Conservation (phyloP, 2,329 filamentous ascomycete species). For the Epichloe typhina region DNA sequence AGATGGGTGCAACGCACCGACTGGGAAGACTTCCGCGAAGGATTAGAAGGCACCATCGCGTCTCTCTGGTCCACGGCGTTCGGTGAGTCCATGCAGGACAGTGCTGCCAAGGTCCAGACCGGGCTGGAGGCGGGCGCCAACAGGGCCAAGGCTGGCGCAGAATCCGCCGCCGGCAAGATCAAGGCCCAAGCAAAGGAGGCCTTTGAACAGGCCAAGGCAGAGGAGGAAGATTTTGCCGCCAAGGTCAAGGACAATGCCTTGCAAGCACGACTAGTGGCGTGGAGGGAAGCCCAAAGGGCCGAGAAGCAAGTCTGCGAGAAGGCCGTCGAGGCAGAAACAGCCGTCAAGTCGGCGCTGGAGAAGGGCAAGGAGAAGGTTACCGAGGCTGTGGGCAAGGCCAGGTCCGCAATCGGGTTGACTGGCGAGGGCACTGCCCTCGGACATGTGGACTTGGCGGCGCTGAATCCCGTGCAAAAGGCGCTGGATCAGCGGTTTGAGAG, state of each 20-base stretch:
- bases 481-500: constrained; percentile 38
- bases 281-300: constrained; percentile 12
- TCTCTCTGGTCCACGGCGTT: constrained; percentile 30
- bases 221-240: constrained; percentile 15
- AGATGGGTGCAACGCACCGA: constrained; percentile 52
- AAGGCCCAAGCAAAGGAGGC: constrained; percentile 24
- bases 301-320: constrained; percentile 14
- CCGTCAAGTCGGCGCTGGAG: constrained; percentile 25
- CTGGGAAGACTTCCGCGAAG: constrained; percentile 49
- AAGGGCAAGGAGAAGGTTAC: constrained; percentile 28
- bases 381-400: constrained; percentile 25
- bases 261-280: constrained; percentile 14
- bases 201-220: constrained; percentile 17
- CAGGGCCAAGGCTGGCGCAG: constrained; percentile 17
- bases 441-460: constrained; percentile 8
- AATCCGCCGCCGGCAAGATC: constrained; percentile 12
- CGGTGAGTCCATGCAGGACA: constrained; percentile 18
- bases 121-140: constrained; percentile 20
- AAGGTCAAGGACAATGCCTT: constrained; percentile 15
- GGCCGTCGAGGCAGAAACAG: constrained; percentile 23
- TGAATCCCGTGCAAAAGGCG: constrained; percentile 33
- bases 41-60: constrained; percentile 35
- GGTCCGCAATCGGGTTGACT: constrained; percentile 19
- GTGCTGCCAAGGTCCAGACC: constrained; percentile 14
- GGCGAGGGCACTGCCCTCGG: constrained; percentile 13